Evolutionary conservation across 805 yeast genomes (phyloP).

Genomic region (Sugiyamaella marilandica): DNA sequence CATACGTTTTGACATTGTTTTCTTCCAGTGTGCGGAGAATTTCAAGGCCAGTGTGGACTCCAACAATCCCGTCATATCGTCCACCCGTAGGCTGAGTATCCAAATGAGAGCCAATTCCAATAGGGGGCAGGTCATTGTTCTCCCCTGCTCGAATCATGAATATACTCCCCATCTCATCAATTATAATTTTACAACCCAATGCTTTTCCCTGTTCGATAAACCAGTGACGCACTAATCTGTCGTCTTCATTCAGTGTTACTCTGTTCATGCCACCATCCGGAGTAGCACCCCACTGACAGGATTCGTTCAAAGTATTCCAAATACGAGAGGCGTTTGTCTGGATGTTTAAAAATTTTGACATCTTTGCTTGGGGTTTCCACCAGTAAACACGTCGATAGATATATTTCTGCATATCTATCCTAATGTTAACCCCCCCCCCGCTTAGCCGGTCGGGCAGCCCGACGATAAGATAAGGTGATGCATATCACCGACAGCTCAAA

Average conservation of each 20-base stretch:
- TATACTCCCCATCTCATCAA: constrained; percentile 66
- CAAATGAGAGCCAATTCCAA: constrained; percentile 67
- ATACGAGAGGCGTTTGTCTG: constrained; percentile 40
- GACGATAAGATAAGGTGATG: background rate
- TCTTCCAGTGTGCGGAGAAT: constrained; percentile 61
- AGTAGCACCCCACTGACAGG: constrained; percentile 57
- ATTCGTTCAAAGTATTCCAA: constrained; percentile 55
- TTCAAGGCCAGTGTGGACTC: constrained; percentile 64
- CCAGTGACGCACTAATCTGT: constrained; percentile 64
- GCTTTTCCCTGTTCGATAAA: constrained; percentile 46
- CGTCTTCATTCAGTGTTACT: constrained; percentile 57
- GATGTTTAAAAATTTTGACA: constrained; percentile 3
- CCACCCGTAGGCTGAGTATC: constrained; percentile 82
- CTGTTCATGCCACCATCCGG: constrained; percentile 68
- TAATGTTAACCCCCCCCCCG: background rate
- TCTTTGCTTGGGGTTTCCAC: background rate
- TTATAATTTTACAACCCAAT: constrained; percentile 53
- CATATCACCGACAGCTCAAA: background rate
- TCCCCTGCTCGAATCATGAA: constrained; percentile 62
- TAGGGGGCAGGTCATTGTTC: constrained; percentile 45
- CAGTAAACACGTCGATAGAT: too few relatives aligned
- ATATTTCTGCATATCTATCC: too few relatives aligned
- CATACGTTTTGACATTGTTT: constrained; percentile 53
- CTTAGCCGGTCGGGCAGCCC: constrained; percentile 1
- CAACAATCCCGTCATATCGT: constrained; percentile 67